A percentile compares a stretch with the other conserved stretches of the same genome.
phyloP scores from a whole-genome alignment of 2,329 filamentous ascomycete species.

The Apiospora phragmitis region DNA sequence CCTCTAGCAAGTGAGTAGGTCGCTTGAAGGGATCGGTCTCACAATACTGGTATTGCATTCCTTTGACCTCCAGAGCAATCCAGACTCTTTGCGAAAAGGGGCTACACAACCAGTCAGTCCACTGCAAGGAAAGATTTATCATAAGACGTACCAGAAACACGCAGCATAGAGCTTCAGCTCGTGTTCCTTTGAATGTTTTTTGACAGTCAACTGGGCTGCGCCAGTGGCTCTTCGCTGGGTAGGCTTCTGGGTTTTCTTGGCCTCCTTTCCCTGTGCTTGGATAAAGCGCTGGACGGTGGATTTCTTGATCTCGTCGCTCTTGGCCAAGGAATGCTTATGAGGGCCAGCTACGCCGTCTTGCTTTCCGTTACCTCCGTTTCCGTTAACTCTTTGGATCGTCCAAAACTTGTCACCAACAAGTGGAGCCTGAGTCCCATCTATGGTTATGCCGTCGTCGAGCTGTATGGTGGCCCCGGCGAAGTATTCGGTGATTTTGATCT shows the following conservation, averaged over 20 bases:
- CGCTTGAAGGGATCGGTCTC: conserved; percentile 81
- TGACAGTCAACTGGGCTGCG: conserved; percentile 66
- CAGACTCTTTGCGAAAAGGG: conserved; percentile 87
- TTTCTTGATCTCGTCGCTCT: conserved; percentile 79
- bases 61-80: conserved; percentile 83
- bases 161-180: conserved; percentile 78
- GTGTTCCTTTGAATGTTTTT: conserved; percentile 68
- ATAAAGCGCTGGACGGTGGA: conserved; percentile 71
- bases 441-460: conserved; percentile 25
- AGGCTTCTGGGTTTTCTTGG: conserved; percentile 66
- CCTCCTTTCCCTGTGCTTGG: conserved; percentile 64
- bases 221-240: conserved; percentile 74
- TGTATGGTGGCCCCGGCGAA: conserved; percentile 55
- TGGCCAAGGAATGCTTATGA: conserved; percentile 73
- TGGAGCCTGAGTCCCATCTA: conserved; percentile 36
- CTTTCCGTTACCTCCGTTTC: conserved; percentile 72
- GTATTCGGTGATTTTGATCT: conserved; percentile 84
- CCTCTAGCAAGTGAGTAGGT: conserved; percentile 63
- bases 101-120: conserved; percentile 38
- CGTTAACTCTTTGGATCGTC: conserved; percentile 77
- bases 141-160: conserved; percentile 70
- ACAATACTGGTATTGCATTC: conserved; percentile 79
- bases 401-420: conserved; percentile 60
- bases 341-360: conserved; percentile 68
- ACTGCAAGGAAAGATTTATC: conserved; percentile 18